Percentiles rank a stretch among this genome's conserved stretches.
Evolutionary conservation across 805 yeast species (phyloP).

Genomic region (Ogataea nakhonphanomensis): DNA sequence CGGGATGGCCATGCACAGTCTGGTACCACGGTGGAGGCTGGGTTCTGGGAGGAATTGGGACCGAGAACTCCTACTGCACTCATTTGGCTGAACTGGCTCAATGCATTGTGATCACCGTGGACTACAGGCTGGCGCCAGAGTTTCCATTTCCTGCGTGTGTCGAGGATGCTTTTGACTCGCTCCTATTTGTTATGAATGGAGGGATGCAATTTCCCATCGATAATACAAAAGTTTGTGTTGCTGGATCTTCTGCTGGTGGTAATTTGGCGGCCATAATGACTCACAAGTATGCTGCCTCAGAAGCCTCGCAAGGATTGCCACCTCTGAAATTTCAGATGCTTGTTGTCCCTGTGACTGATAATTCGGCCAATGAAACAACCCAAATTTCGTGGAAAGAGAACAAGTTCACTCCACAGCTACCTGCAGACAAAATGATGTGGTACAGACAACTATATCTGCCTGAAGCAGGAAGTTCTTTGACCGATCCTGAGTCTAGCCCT

Average conservation of each 20-base stretch:
- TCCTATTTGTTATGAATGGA: constrained; percentile 31
- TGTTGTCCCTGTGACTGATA: constrained; percentile 44
- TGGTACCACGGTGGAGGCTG: constrained; percentile 37
- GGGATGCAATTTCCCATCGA: constrained; percentile 30
- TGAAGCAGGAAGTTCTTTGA: constrained; percentile 35
- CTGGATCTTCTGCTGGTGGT: constrained; percentile 48
- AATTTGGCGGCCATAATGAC: constrained; percentile 34
- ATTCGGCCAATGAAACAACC: constrained; percentile 37
- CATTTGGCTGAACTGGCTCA: constrained; percentile 36
- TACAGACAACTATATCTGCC: constrained; percentile 41
- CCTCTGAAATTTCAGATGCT: constrained; percentile 38
- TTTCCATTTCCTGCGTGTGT: constrained; percentile 46
- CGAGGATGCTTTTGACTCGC: constrained; percentile 41
- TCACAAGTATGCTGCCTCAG: constrained; percentile 34
- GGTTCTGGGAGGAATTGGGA: constrained; percentile 32
- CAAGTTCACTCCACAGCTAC: constrained; percentile 40
- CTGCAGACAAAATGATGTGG: constrained; percentile 46
- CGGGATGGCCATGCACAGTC: constrained; percentile 30
- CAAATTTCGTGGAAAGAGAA: constrained; percentile 38
- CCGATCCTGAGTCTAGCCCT: constrained; percentile 38
- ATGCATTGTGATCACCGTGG: constrained; percentile 40
- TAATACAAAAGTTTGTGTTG: constrained; percentile 35
- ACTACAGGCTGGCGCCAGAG: constrained; percentile 51
- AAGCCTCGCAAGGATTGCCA: constrained; percentile 27
- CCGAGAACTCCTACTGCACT: constrained; percentile 41